Conservation (phyloP, 2,329 filamentous ascomycete species). For the Alternaria postmessia region DNA sequence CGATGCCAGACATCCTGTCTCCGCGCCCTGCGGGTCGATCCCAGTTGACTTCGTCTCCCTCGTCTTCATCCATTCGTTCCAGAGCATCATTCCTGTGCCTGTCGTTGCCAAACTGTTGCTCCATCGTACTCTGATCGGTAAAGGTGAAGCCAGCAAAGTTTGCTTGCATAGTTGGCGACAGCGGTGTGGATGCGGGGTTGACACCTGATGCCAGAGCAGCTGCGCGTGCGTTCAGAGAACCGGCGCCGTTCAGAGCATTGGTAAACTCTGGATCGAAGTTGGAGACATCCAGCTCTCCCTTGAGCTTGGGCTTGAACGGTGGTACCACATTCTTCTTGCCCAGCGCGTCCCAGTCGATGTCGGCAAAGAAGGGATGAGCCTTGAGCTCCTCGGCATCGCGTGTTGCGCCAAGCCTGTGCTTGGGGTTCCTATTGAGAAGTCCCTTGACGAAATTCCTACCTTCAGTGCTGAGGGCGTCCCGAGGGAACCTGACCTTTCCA, state of each 20-base stretch:
- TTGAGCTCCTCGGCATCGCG: conserved; percentile 94
- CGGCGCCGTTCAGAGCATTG: conserved; percentile 84
- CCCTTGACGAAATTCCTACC: conserved; percentile 98
- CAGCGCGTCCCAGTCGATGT: conserved; percentile 91
- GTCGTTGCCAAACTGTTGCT: conserved; percentile 71
- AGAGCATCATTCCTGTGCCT: conserved; percentile 48
- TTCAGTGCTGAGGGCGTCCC: conserved; percentile 92
- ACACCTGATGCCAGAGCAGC: conserved; percentile 81
- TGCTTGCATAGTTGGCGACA: conserved; percentile 94
- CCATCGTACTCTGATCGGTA: conserved; percentile 95
- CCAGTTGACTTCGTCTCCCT: conserved; percentile 54
- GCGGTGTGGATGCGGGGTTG: conserved; percentile 86
- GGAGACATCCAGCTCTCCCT: conserved; percentile 93
- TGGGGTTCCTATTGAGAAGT: conserved; percentile 93
- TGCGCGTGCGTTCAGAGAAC: conserved; percentile 89
- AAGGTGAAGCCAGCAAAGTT: conserved; percentile 99
- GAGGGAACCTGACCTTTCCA: conserved; percentile 94
- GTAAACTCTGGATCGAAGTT: conserved; percentile 99
- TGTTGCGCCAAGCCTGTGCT: conserved; percentile 89
- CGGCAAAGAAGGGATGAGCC: conserved; percentile 90
- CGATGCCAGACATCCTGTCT: conserved; percentile 62
- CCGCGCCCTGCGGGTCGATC: conserved; percentile 51
- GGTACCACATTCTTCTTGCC: conserved; percentile 91
- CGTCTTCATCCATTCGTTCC: conserved; percentile 57
- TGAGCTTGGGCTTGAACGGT: conserved; percentile 96